Base-by-base conservation (phyloP, 192 early-diverging fungal species). In the Coemansia reversa region DNA sequence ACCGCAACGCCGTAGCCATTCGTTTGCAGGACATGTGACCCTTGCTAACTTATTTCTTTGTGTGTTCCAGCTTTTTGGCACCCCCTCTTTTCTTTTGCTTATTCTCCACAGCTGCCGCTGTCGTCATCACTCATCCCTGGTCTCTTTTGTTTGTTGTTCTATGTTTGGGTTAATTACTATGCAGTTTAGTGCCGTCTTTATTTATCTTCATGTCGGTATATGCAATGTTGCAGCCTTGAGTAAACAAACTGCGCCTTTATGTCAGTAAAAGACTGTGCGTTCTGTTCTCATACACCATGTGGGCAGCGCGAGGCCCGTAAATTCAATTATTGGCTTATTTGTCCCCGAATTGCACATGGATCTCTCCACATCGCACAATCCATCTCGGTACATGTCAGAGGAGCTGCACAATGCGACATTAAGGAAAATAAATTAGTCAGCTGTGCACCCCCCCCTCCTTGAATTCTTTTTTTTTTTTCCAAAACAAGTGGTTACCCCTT, bases 1-100 rank as follows among this genome's bases (percentile, higher is more conserved):
- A 99, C 75, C 76, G 95, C 62, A 96, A 98, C 72, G 96, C 96
- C 19, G 97, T 99, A 23, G 92, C 92, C 50, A 86, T 99, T 45
- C 90, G 97, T 52, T 74, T 99, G 60, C 55, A 54, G 16, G 76
- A 74, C 58, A 55, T 77, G 50, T 61, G 66, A 52, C 32, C 8
- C 3, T 50, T 28, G 25, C 16, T 16, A 66, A 52, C 24, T 6
- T 3, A 47, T 25, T 6, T 3, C 48, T 25, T 42, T 12, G n/a
- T 22, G 32, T 42, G 7, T 33, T 8, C 39, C 42, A 23, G 32
- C 35, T 58, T 29, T 22, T 23, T 39, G 23, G 39, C 1, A 2
- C 23, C 51, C 25, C 51, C 16, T 7, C 51, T 8, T 25, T 22
- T 52, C 20, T n/a, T 27, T 27, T 22, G 51, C 22, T 16, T 14